Base-by-base conservation (phyloP, 2,329 filamentous ascomycete species). In the Ilyonectria mors-panacis region DNA sequence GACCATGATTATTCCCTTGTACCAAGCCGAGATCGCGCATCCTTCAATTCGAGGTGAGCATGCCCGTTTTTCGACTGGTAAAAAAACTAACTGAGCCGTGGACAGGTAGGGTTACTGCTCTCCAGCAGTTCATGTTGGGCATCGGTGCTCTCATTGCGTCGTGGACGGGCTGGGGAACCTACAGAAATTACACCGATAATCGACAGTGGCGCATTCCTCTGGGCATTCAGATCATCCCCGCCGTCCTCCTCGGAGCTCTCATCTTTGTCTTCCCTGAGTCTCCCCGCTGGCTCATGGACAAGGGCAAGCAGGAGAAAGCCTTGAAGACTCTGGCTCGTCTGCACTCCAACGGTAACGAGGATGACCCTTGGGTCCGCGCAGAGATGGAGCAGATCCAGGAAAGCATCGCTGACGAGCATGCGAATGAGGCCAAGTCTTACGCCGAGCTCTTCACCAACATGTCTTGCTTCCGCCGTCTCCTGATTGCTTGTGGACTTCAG, bases 71-170 rank as follows among this genome's bases (percentile, higher is more conserved):
- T 26, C 6, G 26, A 26, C 26, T 26, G 26, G 26, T 26, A 26
- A 26, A 26, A 26, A 26, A 6, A 6, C 26, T 26, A 26, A 26
- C 26, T 26, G 5, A 26, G 26, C 37, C 9, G 23, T 19, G 5
- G 3, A 19, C 12, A 66, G 63, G 63, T 35, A 58, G 37, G 3
- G 87, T 95, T 30, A 94, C 92, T 1, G 87, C 89, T 35, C 83
- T 95, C 17, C 93, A 94, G 78, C 93, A 94, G 75, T 94, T 94
- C 77, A 94, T 94, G 92, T 79, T 95, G 62, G 93, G 92, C 2
- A 87, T 95, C 37, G 93, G 93, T 65, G 84, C 92, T 26, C 85
- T 95, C 12, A 82, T 90, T 23, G 93, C 93, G 0, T 87, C 89
- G 1, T 94, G 93, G 92, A 88, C 92, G 47, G 89, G 88, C 0